Evolutionary conservation across 306 rosid species (phyloP), one percentile per base, ranked within the genome.

Genomic region (Sesbania bispinosa): DNA sequence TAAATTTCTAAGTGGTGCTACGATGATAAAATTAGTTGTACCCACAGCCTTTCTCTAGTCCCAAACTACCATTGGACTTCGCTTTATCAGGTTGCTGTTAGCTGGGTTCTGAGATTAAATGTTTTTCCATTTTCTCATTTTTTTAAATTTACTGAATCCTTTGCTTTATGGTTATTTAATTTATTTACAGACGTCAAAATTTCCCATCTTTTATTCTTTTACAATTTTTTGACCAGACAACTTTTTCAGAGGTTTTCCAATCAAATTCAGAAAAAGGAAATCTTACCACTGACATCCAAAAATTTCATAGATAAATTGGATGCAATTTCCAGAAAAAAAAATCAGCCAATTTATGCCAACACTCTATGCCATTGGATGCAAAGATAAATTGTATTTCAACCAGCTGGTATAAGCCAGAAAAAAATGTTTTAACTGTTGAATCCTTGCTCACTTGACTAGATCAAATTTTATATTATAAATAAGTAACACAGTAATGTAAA

Each of bases 351-450:
- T 16, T 10, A 29, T 10, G 38, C 59, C 29, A 66, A 35, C 43
- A 46, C 11, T 24, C 19, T 19, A 20, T 9, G 14, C 42, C 0
- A 4, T 6, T 23, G 35, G 7, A n/a, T 10, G 26, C 27, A 46
- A 30, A 46, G 20, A 11, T n/a, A 14, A 24, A n/a, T 66, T 10
- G 15, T 1, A 62, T 15, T 61, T 36, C 53, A 50, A 24, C 63
- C 45, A 14, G 55, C 62, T 38, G 23, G 45, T 62, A 51, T 73
- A 60, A 21, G 30, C 63, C 21, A 26, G 35, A 65, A 23, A 73
- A 55, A 51, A 48, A 62, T 26, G 21, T 3, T 46, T 20, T 33
- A 45, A 43, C 69, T 8, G 45, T 16, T 50, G 67, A 62, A 51
- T 63, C 29, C 65, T 52, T 42, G 33, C 33, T 43, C 73, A 43